These are phyloP conservation scores for Trichodelitschia bisporula DNA, from an alignment of 495 filamentous ascomycete genomes.

Conservation along the genomic window DNA sequence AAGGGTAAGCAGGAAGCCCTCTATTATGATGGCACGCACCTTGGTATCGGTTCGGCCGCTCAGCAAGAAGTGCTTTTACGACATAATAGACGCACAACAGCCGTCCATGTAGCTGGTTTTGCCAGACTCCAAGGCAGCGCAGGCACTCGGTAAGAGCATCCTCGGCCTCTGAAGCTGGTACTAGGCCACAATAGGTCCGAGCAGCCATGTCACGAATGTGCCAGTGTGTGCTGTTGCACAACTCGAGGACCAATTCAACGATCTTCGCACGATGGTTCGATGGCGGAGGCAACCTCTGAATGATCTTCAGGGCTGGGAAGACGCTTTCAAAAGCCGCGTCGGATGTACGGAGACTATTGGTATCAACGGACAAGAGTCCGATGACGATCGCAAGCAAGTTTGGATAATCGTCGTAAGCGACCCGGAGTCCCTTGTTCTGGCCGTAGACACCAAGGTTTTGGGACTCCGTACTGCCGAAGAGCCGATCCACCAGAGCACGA, in stretches of 20 bases:
- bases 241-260: constrained; percentile 21
- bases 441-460: constrained; percentile 14
- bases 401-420: constrained; percentile 48
- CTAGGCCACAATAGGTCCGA: constrained; percentile 29
- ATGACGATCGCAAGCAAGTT: constrained; percentile 43
- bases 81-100: constrained; percentile 26
- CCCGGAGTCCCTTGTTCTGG: constrained; percentile 15
- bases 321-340: constrained; percentile 25
- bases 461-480: constrained; percentile 41
- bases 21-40: background rate
- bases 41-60: background rate
- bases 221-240: constrained; percentile 58
- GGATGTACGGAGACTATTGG: background rate
- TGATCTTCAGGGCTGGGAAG: constrained; percentile 70
- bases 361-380: constrained; percentile 24
- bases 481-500: constrained; percentile 50
- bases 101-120: constrained; percentile 40
- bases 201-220: constrained; percentile 79
- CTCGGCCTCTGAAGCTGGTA: constrained; percentile 15
- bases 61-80: constrained; percentile 5
- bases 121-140: constrained; percentile 17
- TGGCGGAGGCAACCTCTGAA: constrained; percentile 36
- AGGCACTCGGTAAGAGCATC: constrained; percentile 23
- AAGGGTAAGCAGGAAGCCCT: too few species aligned
- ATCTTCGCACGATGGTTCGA: constrained; percentile 20